Conservation (phyloP, 2,329 filamentous ascomycete species). For the Trichoderma atrobrunneum region DNA sequence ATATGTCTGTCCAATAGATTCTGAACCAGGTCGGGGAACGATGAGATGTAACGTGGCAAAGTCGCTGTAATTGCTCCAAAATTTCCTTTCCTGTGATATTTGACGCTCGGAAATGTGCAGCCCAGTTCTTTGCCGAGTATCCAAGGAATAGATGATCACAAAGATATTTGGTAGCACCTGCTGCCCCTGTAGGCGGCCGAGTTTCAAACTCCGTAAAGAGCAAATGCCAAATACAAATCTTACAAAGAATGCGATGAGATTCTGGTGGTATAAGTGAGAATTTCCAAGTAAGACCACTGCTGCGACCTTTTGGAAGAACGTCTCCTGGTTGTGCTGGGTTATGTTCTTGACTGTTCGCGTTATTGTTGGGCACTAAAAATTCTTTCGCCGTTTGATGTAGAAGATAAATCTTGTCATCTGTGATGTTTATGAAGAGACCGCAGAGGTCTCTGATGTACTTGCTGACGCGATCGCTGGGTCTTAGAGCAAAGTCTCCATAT, state of each 20-base stretch:
- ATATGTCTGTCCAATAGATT: not conserved
- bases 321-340: not conserved
- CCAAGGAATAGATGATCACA: not conserved
- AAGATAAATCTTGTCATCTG: not conserved
- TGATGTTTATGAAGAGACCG: not conserved
- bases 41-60: not conserved
- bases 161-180: not conserved
- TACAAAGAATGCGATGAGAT: not conserved
- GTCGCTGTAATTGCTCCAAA: not conserved
- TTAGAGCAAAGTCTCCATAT: accelerated
- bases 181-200: accelerated
- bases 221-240: not conserved
- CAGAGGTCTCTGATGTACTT: not conserved
- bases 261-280: not conserved
- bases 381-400: conserved; percentile 12
- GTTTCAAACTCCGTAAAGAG: not conserved
- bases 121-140: not conserved
- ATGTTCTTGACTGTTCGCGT: not conserved
- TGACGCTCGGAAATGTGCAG: not conserved
- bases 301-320: not conserved
- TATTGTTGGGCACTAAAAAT: not conserved
- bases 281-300: not conserved
- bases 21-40: not conserved
- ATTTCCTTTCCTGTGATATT: not conserved
- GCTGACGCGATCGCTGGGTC: not conserved